These are phyloP conservation scores for Nyctanthes arbortristis DNA, from an alignment of 257 asterid species.

Conservation along the genomic window DNA sequence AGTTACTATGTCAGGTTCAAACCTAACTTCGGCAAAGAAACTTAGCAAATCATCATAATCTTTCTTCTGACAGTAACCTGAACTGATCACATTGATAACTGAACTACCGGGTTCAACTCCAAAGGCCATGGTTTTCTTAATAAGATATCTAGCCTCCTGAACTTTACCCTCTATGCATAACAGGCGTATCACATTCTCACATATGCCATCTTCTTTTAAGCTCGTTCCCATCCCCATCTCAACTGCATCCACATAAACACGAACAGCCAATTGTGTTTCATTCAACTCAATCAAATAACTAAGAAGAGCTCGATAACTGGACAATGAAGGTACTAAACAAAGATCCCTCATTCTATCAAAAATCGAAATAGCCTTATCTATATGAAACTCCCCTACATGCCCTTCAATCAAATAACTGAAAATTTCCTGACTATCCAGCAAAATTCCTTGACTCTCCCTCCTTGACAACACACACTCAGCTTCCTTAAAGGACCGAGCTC, in stretches of 20 bases:
- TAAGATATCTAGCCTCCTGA: conserved; percentile 76
- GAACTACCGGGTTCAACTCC: conserved; percentile 49
- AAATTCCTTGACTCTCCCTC: conserved; percentile 51
- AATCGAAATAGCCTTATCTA: conserved; percentile 54
- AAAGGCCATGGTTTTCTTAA: conserved; percentile 36
- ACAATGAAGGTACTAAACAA: conserved; percentile 51
- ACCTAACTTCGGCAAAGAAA: conserved; percentile 53
- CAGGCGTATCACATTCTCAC: conserved; percentile 55
- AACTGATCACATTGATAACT: conserved; percentile 48
- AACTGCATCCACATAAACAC: conserved; percentile 53
- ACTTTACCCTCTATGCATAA: conserved; percentile 72
- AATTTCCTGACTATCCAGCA: conserved; percentile 67
- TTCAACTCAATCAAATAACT: conserved; percentile 50
- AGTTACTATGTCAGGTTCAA: conserved; percentile 42
- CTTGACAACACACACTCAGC: conserved; percentile 66
- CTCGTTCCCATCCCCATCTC: conserved; percentile 39
- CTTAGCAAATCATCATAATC: conserved; percentile 75
- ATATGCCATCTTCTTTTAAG: conserved; percentile 39
- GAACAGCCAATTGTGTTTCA: conserved; percentile 48
- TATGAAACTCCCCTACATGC: conserved; percentile 49
- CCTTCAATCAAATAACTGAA: conserved; percentile 72
- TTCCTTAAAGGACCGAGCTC: conserved; percentile 51
- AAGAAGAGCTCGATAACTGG: conserved; percentile 53
- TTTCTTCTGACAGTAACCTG: conserved; percentile 76
- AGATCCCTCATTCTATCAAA: conserved; percentile 65